phyloP scores from a whole-genome alignment of 305 asterid genomes.

The Coffea humblotiana region DNA sequence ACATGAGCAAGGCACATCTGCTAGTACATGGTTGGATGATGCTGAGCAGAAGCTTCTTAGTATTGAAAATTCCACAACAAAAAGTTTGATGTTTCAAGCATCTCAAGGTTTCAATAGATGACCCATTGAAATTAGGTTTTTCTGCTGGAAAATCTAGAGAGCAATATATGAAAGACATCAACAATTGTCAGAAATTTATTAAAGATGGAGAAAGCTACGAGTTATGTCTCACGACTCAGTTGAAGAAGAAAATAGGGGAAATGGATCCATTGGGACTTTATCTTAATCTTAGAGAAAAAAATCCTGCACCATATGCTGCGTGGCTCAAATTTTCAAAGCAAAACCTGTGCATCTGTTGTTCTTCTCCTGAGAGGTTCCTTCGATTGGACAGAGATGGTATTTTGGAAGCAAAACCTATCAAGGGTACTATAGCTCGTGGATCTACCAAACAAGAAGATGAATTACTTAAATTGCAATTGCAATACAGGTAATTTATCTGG shows the following conservation, averaged over 20 bases:
- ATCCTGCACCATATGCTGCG: conserved; percentile 95
- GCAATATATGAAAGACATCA: conserved; percentile 68
- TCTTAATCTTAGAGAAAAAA: conserved; percentile 70
- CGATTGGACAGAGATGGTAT: conserved; percentile 72
- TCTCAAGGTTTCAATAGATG: conserved; percentile 26
- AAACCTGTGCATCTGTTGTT: conserved; percentile 70
- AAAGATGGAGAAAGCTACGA: conserved; percentile 93
- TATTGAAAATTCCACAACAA: conserved; percentile 31
- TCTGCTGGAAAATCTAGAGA: conserved; percentile 68
- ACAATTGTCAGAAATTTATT: conserved; percentile 69
- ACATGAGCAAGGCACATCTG: conserved; percentile 37
- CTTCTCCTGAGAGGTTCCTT: conserved; percentile 97
- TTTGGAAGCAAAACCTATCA: conserved; percentile 95
- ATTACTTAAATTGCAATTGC: conserved; percentile 64
- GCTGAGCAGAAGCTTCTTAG: conserved; percentile 61
- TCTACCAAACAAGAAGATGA: conserved; percentile 65
- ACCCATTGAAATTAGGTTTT: conserved; percentile 44
- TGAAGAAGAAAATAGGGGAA: conserved; percentile 56
- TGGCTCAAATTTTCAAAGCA: conserved; percentile 85
- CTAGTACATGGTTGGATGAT: conserved; percentile 60
- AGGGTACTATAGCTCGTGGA: conserved; percentile 96
- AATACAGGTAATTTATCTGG: conserved; percentile 55
- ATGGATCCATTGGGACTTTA: conserved; percentile 65
- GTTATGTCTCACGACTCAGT: conserved; percentile 85
- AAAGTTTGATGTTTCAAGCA: conserved; percentile 25